Evolutionary conservation across 495 filamentous ascomycete species (phyloP).

Genomic region (Acidomyces sp.): DNA sequence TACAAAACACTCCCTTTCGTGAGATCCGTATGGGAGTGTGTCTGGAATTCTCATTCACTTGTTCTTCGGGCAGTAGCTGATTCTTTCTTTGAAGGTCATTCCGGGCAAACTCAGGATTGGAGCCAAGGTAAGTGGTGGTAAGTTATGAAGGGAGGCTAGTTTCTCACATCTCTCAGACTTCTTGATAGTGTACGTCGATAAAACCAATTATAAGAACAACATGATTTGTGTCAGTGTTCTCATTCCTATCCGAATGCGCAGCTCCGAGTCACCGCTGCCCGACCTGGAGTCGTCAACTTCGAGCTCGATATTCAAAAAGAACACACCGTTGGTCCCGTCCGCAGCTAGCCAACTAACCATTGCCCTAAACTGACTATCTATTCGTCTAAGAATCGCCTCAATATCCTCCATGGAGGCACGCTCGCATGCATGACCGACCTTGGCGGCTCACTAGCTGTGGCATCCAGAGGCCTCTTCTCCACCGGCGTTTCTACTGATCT

Average conservation of each 20-base stretch:
- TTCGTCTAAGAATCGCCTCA: constrained; percentile 85
- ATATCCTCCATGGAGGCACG: constrained; percentile 85
- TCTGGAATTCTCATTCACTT: neutral
- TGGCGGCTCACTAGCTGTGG: constrained; percentile 84
- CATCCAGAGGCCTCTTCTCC: constrained; percentile 71
- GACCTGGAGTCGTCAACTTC: constrained; percentile 71
- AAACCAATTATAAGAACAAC: neutral
- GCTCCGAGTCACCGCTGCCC: constrained; percentile 64
- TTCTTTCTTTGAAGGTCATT: constrained; percentile 39
- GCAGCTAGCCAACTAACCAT: neutral
- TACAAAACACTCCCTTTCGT: constrained; percentile 18
- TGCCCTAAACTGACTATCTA: neutral
- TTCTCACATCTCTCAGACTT: constrained; percentile 13
- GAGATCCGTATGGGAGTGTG: constrained; percentile 19
- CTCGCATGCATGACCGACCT: constrained; percentile 93
- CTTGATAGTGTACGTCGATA: constrained; percentile 26
- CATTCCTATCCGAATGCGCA: constrained; percentile 26
- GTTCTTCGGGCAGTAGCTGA: neutral
- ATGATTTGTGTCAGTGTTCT: neutral
- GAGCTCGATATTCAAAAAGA: constrained; percentile 74
- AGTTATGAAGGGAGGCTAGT: neutral
- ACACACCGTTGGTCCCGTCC: constrained; percentile 53
- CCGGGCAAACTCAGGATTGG: constrained; percentile 67
- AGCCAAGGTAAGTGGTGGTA: constrained; percentile 53
- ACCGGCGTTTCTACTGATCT: constrained; percentile 91